Evolutionary conservation across 1,284 basidiomycete species (phyloP).

Genomic region (Tetrapyrgos nigripes): DNA sequence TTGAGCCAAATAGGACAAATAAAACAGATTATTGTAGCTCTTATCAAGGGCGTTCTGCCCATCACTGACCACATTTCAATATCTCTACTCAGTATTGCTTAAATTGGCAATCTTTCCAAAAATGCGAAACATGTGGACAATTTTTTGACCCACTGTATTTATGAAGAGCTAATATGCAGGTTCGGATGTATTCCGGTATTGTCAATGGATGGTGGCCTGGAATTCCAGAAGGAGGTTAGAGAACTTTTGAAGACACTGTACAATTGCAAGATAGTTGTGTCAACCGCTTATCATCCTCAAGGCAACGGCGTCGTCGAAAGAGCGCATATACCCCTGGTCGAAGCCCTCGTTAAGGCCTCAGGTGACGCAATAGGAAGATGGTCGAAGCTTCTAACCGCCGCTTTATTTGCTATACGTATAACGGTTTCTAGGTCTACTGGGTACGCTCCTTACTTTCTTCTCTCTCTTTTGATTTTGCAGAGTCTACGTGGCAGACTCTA

Average conservation of each 20-base stretch:
- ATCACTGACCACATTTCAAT: too few relatives aligned
- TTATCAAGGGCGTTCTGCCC: too few relatives aligned
- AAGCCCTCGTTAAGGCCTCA: constrained; percentile 28
- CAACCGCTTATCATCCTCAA: constrained; percentile 36
- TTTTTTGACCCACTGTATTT: too few relatives aligned
- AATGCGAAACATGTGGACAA: too few relatives aligned
- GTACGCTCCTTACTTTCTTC: constrained; percentile 36
- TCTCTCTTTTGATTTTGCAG: constrained; percentile 36
- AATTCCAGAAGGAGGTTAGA: constrained; percentile 32
- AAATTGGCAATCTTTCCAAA: too few relatives aligned
- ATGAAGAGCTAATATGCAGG: constrained; percentile 32
- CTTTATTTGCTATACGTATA: constrained; percentile 22
- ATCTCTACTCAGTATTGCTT: too few relatives aligned
- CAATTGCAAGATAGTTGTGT: constrained; percentile 27
- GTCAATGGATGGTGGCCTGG: constrained; percentile 33
- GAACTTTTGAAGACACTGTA: constrained; percentile 29
- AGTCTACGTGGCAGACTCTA: constrained; percentile 36
- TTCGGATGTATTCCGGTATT: constrained; percentile 31
- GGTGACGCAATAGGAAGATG: constrained; percentile 19
- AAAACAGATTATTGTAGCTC: too few relatives aligned
- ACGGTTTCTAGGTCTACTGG: constrained; percentile 23
- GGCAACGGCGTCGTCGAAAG: constrained; percentile 38
- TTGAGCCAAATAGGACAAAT: too few relatives aligned
- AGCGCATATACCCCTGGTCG: constrained; percentile 27
- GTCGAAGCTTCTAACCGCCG: constrained; percentile 14